These are phyloP conservation scores for Rhizopogon vinicolor DNA, from an alignment of 768 basidiomycete species.

Conservation along the genomic window DNA sequence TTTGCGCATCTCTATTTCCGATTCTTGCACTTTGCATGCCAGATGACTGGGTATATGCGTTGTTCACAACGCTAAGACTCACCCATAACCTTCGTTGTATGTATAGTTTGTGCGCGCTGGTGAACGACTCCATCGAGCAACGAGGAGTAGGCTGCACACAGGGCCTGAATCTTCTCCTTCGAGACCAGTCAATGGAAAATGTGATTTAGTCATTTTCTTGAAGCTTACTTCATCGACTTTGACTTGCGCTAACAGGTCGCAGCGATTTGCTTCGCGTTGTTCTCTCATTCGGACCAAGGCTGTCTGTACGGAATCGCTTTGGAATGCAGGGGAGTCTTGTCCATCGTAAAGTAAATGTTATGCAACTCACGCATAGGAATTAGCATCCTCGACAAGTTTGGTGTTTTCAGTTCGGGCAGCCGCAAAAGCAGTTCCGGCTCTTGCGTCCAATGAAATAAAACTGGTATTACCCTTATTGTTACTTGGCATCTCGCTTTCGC, in stretches of 20 bases:
- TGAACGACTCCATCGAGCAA: slow-evolving; percentile 29
- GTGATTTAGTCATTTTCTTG: neutral
- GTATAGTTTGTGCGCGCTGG: slow-evolving; percentile 24
- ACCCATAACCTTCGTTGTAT: slow-evolving; percentile 30
- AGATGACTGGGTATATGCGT: neutral
- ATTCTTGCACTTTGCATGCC: slow-evolving; percentile 25
- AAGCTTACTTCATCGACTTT: neutral
- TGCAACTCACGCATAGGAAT: slow-evolving; percentile 19
- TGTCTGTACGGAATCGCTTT: slow-evolving; percentile 16
- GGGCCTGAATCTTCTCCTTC: slow-evolving; percentile 18
- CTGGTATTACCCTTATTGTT: neutral
- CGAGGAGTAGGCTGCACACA: slow-evolving; percentile 18
- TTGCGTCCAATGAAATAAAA: slow-evolving; percentile 14
- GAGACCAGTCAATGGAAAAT: slow-evolving; percentile 1
- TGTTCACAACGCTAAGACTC: slow-evolving; percentile 5
- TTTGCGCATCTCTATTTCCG: slow-evolving; percentile 24
- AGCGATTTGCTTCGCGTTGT: slow-evolving; percentile 8
- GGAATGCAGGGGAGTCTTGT: neutral
- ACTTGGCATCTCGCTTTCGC: neutral
- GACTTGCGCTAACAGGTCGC: neutral
- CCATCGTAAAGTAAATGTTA: neutral
- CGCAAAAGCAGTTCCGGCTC: slow-evolving; percentile 13
- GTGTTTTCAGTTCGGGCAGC: slow-evolving; percentile 7
- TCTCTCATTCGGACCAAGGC: slow-evolving; percentile 19
- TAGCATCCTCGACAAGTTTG: slow-evolving; percentile 19